Evolutionary conservation across 2,329 filamentous ascomycete species (phyloP), one percentile per base, ranked within the genome.

Genomic region (Chrysoporthe puriensis): DNA sequence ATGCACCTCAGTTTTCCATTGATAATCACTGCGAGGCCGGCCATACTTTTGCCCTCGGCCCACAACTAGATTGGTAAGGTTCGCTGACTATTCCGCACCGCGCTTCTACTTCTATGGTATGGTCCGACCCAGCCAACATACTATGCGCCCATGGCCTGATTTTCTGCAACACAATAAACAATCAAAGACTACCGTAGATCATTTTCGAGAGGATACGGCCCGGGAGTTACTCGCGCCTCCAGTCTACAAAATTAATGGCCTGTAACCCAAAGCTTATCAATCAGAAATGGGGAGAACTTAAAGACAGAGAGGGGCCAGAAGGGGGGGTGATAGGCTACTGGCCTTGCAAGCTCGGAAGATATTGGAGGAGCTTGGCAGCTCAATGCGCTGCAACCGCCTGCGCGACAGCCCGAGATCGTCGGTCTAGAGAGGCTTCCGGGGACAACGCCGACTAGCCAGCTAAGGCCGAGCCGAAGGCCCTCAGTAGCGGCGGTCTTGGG

Each of bases 11-110:
- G 9, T 11, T n/a, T 26, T 32, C 50, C 32, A 21, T 2, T 14
- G 26, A 32, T 32, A 32, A 21, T 11, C 21, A 26, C 14, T 5
- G 50, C 21, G 2, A 32, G 21, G 21, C 50, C 21, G 21, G 50
- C 50, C 14, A 54, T 54, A 54, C 7, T 54, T 54, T 54, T 32
- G 26, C 50, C 50, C 26, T 14, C 16, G 50, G 50, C 21, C 50
- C 50, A 26, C 21, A 54, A 34, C 11, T 54, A 54, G 50, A 54
- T 54, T 54, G 50, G 50, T 54, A 54, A 54, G 50, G 14, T 13
- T 32, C 3, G 50, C 50, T 54, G 50, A 32, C 48, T 52, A 52
- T 52, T 14, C n/a, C 48, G 48, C 48, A 52, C 6, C 11, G 11
- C n/a, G 46, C 44, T 32, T 14, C 0, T 54, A 40, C 16, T 32